Evolutionary conservation across 176 grass and related monocot genomes (phyloP).

Genomic region (Ampelocalamus luodianensis): DNA sequence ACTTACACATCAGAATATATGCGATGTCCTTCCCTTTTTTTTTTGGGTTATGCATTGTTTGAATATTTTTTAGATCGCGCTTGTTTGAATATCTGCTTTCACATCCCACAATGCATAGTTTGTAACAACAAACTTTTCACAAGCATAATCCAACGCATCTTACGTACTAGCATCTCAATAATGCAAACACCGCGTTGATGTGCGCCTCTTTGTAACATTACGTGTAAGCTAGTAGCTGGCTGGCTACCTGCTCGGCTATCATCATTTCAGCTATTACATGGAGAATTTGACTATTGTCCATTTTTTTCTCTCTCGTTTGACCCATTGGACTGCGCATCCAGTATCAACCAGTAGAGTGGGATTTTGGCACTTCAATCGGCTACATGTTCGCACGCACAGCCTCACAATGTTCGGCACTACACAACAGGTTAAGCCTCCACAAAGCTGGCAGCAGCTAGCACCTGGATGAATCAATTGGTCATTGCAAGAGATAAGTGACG

Average conservation of each 20-base stretch:
- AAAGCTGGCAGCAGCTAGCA: background rate
- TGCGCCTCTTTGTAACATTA: background rate
- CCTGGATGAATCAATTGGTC: background rate
- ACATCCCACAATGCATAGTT: background rate
- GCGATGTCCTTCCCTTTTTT: background rate
- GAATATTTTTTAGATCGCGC: background rate
- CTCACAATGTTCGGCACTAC: background rate
- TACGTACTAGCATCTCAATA: background rate
- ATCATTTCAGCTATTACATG: too few species aligned
- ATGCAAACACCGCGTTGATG: background rate
- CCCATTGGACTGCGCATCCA: background rate
- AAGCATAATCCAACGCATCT: constrained; percentile 16
- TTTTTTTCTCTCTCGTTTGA: background rate
- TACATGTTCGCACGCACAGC: background rate
- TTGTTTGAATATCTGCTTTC: background rate
- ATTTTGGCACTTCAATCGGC: background rate
- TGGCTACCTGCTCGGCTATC: background rate
- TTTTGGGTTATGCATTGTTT: background rate
- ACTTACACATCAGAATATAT: background rate
- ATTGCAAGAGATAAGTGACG: too few species aligned
- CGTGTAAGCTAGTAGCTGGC: background rate
- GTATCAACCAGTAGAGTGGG: too few species aligned
- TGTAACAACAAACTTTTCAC: background rate
- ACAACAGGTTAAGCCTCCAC: background rate
- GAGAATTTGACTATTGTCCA: background rate